Evolutionary conservation across 805 yeast genomes (phyloP).

Genomic region (Yarrowia sp.): DNA sequence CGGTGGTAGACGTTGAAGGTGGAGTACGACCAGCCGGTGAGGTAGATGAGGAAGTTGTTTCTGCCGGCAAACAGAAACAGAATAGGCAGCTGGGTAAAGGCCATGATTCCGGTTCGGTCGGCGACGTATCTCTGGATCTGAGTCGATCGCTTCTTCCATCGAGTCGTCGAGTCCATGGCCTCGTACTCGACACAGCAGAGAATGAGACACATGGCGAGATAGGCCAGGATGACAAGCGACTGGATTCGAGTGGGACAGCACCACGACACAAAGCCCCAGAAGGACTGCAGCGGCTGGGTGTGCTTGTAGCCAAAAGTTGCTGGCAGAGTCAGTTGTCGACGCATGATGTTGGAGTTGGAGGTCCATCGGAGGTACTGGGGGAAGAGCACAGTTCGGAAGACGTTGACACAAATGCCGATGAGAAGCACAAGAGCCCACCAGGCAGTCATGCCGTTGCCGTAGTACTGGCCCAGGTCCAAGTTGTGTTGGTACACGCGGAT

Average conservation of each 20-base stretch:
- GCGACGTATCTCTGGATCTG: conserved; percentile 32
- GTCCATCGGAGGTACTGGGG: conserved; percentile 12
- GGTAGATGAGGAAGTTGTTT: conserved; percentile 60
- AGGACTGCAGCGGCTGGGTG: conserved; percentile 35
- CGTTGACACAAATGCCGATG: conserved; percentile 32
- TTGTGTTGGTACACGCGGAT: background rate
- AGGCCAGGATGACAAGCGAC: conserved; percentile 41
- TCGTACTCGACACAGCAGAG: conserved; percentile 31
- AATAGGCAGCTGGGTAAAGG: conserved; percentile 35
- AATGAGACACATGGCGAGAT: conserved; percentile 38
- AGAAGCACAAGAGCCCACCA: conserved; percentile 37
- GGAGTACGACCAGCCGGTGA: conserved; percentile 62
- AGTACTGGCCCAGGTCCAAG: conserved; percentile 9
- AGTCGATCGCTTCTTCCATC: conserved; percentile 38
- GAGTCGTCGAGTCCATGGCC: background rate
- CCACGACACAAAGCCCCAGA: conserved; percentile 28
- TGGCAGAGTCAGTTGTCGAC: conserved; percentile 38
- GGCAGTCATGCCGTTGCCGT: conserved; percentile 35
- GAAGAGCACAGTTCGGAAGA: conserved; percentile 29
- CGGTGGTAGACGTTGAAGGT: conserved; percentile 61
- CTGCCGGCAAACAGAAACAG: conserved; percentile 55
- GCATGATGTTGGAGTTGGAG: conserved; percentile 28
- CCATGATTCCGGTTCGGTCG: conserved; percentile 32
- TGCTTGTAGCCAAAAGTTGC: conserved; percentile 38
- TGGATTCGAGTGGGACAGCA: conserved; percentile 46